Base-by-base conservation (phyloP, 2,329 filamentous ascomycete genomes). In the Colletotrichum sp. region DNA sequence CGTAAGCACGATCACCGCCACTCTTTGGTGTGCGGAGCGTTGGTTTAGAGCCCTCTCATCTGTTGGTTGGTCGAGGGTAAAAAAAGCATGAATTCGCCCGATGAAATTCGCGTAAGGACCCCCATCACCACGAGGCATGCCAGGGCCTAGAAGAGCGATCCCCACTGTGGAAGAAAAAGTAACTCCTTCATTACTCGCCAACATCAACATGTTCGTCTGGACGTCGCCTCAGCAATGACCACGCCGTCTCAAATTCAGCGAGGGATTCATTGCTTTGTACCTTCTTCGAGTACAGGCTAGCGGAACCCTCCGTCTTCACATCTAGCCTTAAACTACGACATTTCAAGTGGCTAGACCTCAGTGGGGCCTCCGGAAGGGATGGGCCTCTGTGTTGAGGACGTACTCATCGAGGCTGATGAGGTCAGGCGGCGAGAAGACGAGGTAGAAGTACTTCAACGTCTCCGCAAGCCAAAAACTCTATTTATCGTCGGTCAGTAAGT, bases 381-480 rank as follows among this genome's bases (percentile, higher is more conserved):
- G 89, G 3, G 88, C 89, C 80, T 90, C 89, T 1, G 89, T 90
- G 71, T 90, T 90, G 30, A 92, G 83, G 64, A 95, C 92, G 83
- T 88, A 95, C 13, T 94, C 89, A 82, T 95, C 93, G 80, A 95
- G 83, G 80, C 88, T 93, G 63, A 94, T 86, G 32, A 92, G 80
- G 28, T 90, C 88, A 2, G 92, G 90, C 26, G 93, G 90, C 34
- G 90, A 91, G 79, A 95, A 95, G 49, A 95, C 89, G 68, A 95
- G 83, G 79, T 93, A 95, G 76, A 95, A 95, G 78, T 95, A 95
- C 84, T 95, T 95, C 75, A 95, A 84, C 24, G 93, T 95, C 86
- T 95, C 93, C 0, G 92, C 92, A 80, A 93, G 86, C 92, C 93
- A 95, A 79, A 94, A 95, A 77, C 90, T 93, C 86, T 95, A 36